Evolutionary conservation across 2,329 filamentous ascomycete species (phyloP).

Genomic region (Atkinsonella hypoxylon): DNA sequence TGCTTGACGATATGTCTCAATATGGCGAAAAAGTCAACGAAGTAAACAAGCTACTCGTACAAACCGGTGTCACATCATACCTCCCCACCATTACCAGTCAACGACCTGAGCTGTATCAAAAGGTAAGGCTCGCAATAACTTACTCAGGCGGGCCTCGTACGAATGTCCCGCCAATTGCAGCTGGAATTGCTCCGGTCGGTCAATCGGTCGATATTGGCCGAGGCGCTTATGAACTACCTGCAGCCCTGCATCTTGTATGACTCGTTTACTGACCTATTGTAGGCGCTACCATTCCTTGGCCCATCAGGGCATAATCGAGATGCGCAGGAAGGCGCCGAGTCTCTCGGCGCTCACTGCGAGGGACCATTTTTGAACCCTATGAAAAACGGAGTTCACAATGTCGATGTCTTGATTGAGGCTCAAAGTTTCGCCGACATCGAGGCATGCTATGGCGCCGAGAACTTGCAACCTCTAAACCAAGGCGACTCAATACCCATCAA

Average conservation of each 20-base stretch:
- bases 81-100: constrained; percentile 78
- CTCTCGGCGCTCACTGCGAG: constrained; percentile 81
- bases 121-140: constrained; percentile 29
- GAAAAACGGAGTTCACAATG: constrained; percentile 80
- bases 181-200: not conserved
- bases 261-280: not conserved
- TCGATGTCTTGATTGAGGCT: constrained; percentile 55
- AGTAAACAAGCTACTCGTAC: constrained; percentile 59
- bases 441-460: constrained; percentile 59
- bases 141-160: not conserved
- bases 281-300: constrained; percentile 64
- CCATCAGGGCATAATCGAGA: constrained; percentile 52
- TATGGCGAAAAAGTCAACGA: constrained; percentile 63
- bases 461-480: constrained; percentile 37
- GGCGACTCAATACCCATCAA: constrained; percentile 42
- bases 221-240: not conserved
- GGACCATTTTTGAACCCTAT: constrained; percentile 74
- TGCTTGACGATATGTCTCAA: constrained; percentile 53
- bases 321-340: constrained; percentile 65
- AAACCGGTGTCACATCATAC: constrained; percentile 80
- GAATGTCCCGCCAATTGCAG: not conserved
- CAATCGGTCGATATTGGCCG: not conserved
- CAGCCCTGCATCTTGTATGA: not conserved
- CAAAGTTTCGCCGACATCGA: constrained; percentile 54
- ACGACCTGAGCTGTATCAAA: constrained; percentile 67